Conservation (phyloP, 78 protist species). For the slime mould (Dictyostelium discoideum) region DNA sequence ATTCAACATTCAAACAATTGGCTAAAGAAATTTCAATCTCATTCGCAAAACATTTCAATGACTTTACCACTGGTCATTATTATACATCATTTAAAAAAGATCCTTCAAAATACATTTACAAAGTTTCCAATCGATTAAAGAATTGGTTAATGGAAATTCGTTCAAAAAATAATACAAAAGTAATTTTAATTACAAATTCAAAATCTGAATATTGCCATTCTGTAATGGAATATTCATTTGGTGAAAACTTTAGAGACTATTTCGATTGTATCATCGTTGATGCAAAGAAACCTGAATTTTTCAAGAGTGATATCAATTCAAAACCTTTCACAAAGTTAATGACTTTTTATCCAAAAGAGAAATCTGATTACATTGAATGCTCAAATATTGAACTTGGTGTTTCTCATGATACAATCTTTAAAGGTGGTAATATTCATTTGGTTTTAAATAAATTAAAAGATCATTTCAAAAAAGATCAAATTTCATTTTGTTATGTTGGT, state of each 20-base stretch:
- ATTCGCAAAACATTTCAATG: background rate
- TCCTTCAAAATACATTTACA: constrained; percentile 19
- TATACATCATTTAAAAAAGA: background rate
- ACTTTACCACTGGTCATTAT: background rate
- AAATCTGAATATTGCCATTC: constrained; percentile 47
- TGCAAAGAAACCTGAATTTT: constrained; percentile 57
- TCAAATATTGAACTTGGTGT: background rate
- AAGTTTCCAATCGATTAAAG: background rate
- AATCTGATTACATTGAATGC: background rate
- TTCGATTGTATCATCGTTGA: constrained; percentile 50
- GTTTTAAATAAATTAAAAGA: background rate
- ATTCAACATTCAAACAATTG: background rate
- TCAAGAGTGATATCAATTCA: background rate
- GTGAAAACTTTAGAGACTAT: constrained; percentile 15
- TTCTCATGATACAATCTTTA: background rate
- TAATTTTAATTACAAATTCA: constrained; percentile 48
- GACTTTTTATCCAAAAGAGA: constrained; percentile 17
- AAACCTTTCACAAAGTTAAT: background rate
- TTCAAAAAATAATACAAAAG: background rate
- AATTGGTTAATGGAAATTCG: constrained; percentile 14
- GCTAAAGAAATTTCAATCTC: background rate
- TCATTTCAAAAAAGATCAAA: background rate
- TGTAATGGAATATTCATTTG: constrained; percentile 34
- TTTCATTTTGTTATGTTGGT: constrained; percentile 78
- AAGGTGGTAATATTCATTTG: constrained; percentile 30